phyloP scores from a whole-genome alignment of 75 land plant genomes.

The Pinus taeda region DNA sequence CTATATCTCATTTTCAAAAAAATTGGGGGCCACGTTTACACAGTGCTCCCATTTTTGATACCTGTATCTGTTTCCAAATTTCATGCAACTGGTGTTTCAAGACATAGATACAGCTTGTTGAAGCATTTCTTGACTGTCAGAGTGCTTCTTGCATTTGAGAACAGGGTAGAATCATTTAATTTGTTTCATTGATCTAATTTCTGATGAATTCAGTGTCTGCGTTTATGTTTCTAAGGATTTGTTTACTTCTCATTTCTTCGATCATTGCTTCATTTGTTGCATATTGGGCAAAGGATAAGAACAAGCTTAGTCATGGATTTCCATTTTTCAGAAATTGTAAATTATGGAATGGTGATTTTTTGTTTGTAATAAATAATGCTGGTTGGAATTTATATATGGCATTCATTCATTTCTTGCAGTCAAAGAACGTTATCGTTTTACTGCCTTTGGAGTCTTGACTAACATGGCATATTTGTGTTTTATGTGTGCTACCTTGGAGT shows the following conservation, averaged over 20 bases:
- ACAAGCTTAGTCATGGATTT: not conserved
- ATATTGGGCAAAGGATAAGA: not conserved
- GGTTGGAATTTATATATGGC: slow-evolving; percentile 4
- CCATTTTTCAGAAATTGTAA: not conserved
- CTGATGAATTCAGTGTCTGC: not conserved
- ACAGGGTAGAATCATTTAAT: too few relatives aligned
- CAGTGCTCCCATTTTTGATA: too few relatives aligned
- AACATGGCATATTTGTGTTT: slow-evolving; percentile 8
- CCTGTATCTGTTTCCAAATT: too few relatives aligned
- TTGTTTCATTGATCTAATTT: not conserved
- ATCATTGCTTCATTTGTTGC: not conserved
- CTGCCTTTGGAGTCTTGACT: not conserved
- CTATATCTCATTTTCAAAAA: too few relatives aligned
- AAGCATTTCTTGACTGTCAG: not conserved
- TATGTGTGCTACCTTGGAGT: not conserved
- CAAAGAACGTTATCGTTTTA: not conserved
- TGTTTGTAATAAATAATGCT: not conserved
- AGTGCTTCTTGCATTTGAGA: not conserved
- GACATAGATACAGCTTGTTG: not conserved
- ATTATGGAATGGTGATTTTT: not conserved
- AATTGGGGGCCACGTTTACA: too few relatives aligned
- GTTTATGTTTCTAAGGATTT: not conserved
- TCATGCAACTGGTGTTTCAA: not conserved
- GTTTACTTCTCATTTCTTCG: slow-evolving; percentile 1
- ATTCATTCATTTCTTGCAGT: not conserved